Evolutionary conservation across 768 basidiomycete genomes (phyloP), one percentile per base, ranked within the genome.

Genomic region (Lactarius deliciosus): DNA sequence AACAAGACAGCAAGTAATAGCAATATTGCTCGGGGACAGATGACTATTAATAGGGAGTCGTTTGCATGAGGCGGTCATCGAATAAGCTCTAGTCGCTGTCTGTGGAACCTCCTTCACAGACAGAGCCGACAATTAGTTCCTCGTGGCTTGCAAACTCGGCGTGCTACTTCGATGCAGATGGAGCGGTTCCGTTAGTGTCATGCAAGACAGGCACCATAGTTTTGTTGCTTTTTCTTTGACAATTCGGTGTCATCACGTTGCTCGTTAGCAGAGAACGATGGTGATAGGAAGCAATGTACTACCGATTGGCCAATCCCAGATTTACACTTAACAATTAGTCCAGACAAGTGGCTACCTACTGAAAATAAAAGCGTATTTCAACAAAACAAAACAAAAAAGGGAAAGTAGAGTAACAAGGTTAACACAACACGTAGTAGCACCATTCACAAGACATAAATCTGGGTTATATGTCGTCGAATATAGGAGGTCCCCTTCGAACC

Each of bases 1-100:
- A 53, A 32, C 10, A 59, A 34, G 20, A 60, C 41, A 36, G 61
- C n/a, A 41, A 61, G 30, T 36, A 22, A 57, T 30, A 40, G n/a
- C 32, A 63, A 63, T 18, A 30, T 60, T 62, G 32, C 57, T 34
- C 32, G 34, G 22, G 57, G 30, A 30, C 50, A 41, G 15, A 67
- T 53, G 25, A 55, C 22, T 34, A 55, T 30, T 30, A 30, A 30
- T 6, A 30, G 18, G 5, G 57, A 9, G 22, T 38, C 45, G 16
- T 59, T 63, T 20, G 61, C 41, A 34, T 60, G 63, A 13, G 66
- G 61, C 7, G 66, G 62, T 67, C 62, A 38, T 67, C 66, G 40
- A 67, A 56, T 11, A 56, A 30, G 28, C 2, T 20, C 45, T n/a
- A 10, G 9, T 67, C 57, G 32, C 53, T 10, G 18, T 6, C 16